phyloP scores from a whole-genome alignment of 495 filamentous ascomycete species.

The Mytilinidion resinicola region DNA sequence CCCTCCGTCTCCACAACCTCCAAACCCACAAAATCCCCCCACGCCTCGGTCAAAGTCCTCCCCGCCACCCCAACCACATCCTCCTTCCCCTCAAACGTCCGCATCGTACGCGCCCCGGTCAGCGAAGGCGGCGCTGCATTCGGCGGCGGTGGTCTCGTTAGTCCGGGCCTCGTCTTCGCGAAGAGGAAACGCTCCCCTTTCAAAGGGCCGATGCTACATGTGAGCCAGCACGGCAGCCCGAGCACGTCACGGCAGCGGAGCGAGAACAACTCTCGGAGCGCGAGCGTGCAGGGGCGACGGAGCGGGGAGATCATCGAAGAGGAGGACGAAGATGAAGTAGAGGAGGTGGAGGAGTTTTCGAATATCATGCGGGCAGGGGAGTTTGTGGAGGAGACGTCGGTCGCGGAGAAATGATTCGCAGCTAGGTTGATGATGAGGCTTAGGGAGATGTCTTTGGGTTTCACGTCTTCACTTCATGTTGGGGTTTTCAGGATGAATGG shows the following conservation, averaged over 20 bases:
- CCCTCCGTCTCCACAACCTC: slow-evolving; percentile 45
- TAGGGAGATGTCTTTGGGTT: neutral
- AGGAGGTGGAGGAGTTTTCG: slow-evolving; percentile 45
- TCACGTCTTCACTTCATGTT: no score
- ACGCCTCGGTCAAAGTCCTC: slow-evolving; percentile 78
- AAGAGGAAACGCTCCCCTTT: slow-evolving; percentile 84
- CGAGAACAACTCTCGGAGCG: slow-evolving; percentile 43
- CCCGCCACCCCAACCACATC: slow-evolving; percentile 80
- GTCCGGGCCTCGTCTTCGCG: slow-evolving; percentile 72
- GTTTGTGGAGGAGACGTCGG: slow-evolving; percentile 15
- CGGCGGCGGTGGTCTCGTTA: slow-evolving; percentile 41
- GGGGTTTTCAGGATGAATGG: no score
- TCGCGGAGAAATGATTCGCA: no score
- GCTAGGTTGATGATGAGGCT: neutral
- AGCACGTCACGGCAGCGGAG: slow-evolving; percentile 27
- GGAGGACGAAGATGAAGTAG: slow-evolving; percentile 68
- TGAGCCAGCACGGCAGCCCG: slow-evolving; percentile 30
- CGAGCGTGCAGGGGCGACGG: slow-evolving; percentile 48
- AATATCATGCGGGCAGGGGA: slow-evolving; percentile 20
- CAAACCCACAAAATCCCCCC: slow-evolving; percentile 57
- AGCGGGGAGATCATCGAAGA: slow-evolving; percentile 77
- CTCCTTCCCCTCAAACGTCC: slow-evolving; percentile 79
- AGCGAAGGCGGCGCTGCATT: slow-evolving; percentile 33
- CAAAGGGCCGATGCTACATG: slow-evolving; percentile 72
- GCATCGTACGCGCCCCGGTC: slow-evolving; percentile 58